Percentiles rank a stretch among this genome's conserved stretches.
Conservation (phyloP, 1,139 yeast species). For the Geotrichum bryndzae region DNA sequence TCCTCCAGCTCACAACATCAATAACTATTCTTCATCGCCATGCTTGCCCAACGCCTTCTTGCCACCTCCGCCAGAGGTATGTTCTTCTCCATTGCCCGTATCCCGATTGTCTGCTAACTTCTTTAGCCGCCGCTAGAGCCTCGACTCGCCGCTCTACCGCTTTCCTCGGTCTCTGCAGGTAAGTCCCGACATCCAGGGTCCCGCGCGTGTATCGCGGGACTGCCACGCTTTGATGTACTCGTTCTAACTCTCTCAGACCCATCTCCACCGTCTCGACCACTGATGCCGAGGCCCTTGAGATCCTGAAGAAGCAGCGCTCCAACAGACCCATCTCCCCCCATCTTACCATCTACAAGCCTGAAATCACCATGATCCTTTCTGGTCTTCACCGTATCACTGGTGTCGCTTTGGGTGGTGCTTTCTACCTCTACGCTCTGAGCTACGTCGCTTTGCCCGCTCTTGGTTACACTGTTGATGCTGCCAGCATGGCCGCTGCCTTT, state of each 20-base stretch:
- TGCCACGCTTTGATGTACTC: background rate
- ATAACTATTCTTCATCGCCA: constrained; percentile 1
- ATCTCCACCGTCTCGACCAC: constrained; percentile 57
- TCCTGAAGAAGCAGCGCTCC: constrained; percentile 74
- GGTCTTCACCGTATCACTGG: constrained; percentile 85
- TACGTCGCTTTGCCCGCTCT: constrained; percentile 67
- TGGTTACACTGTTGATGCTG: constrained; percentile 55
- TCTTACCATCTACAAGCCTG: constrained; percentile 81
- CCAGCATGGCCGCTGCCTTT: constrained; percentile 46
- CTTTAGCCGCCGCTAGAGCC: constrained; percentile 14
- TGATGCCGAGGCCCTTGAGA: constrained; percentile 56
- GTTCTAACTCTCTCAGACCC: constrained; percentile 30
- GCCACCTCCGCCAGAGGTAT: constrained; percentile 15
- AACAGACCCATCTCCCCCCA: constrained; percentile 92
- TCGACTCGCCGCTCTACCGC: constrained; percentile 13
- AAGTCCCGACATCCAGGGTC: background rate
- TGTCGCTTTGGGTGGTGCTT: constrained; percentile 62
- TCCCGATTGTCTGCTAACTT: background rate
- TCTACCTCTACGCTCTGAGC: constrained; percentile 70
- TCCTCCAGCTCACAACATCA: background rate
- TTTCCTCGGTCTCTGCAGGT: constrained; percentile 17
- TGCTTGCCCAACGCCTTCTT: constrained; percentile 16
- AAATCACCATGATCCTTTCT: constrained; percentile 77
- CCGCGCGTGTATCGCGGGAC: background rate
- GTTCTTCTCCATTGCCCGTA: background rate